Base-by-base conservation (phyloP, 2,329 filamentous ascomycete species). In the Fusarium palustre region DNA sequence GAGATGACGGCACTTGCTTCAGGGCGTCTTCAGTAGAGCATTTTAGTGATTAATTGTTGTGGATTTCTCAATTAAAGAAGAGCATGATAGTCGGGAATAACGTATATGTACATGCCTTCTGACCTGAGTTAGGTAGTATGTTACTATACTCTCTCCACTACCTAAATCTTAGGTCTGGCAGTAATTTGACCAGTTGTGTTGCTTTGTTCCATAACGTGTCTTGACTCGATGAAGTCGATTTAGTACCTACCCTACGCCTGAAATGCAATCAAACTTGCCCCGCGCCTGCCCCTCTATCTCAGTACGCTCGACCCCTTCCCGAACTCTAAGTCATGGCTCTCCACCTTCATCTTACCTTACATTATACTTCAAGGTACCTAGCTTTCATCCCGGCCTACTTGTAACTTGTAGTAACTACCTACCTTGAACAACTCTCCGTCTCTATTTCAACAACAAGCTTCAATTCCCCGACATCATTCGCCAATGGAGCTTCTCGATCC, bases 401-500 rank as follows among this genome's bases (percentile, higher is more conserved):
- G 28, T 20, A 70, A 55, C 24, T n/a, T n/a, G n/a, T n/a, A n/a
- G n/a, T n/a, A n/a, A n/a, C n/a, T n/a, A n/a, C n/a, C n/a, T 41
- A 33, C 18, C 42, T 41, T 33, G 5, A 30, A 47, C 28, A 41
- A 22, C n/a, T 34, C n/a, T 22, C 11, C 15, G 15, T 41, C 33
- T 28, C 22, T 45, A 2, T 12, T 7, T 24, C 18, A 20, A 20
- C 0, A 15, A 4, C 5, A 10, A 34, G 22, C 18, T 28, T 13
- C 28, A 33, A 25, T 22, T 7, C 18, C 22, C 41, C 36, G 41
- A 20, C 1, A 6, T 10, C 8, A 33, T 22, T 16, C 28, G 8
- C 13, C 57, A 69, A 91, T 92, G 90, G 85, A 89, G 74, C 81
- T 85, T 57, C 82, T 88, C 76, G 92, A 96, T 80, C 92, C 91